phyloP scores from a whole-genome alignment of 176 grass and related monocot genomes.

The Tuctoria greenei region DNA sequence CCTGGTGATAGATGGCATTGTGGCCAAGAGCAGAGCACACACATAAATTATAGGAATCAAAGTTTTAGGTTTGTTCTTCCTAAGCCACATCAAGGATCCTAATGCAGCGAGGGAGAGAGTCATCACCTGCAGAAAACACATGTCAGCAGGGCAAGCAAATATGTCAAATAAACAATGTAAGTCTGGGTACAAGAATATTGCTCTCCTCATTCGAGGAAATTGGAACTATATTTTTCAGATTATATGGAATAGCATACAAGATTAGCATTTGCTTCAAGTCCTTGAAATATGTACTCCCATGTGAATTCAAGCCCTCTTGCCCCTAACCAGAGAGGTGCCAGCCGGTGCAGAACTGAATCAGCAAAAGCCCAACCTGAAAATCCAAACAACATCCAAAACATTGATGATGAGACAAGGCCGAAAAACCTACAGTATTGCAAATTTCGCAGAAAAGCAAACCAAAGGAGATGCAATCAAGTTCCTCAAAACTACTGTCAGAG shows the following conservation, averaged over 20 bases:
- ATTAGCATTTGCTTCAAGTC: slow-evolving; percentile 87
- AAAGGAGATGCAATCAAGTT: slow-evolving; percentile 5
- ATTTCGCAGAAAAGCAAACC: slow-evolving; percentile 1
- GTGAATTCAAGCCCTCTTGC: slow-evolving; percentile 94
- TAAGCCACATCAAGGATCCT: slow-evolving; percentile 98
- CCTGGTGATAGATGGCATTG: slow-evolving; percentile 98
- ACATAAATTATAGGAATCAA: slow-evolving; percentile 93
- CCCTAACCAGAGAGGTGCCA: slow-evolving; percentile 72
- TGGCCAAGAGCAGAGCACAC: slow-evolving; percentile 86
- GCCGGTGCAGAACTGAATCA: slow-evolving; percentile 49
- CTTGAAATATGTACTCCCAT: slow-evolving; percentile 95
- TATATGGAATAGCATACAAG: slow-evolving; percentile 53
- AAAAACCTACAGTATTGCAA: not conserved
- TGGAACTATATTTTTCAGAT: slow-evolving; percentile 25
- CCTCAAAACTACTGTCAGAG: not conserved
- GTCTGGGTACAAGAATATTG: not conserved
- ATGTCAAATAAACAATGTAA: slow-evolving; percentile 18
- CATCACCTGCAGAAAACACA: slow-evolving; percentile 58
- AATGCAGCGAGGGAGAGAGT: slow-evolving; percentile 87
- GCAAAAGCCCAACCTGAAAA: slow-evolving; percentile 96
- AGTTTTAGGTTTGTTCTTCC: slow-evolving; percentile 96
- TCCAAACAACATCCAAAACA: not conserved
- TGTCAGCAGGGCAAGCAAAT: not conserved
- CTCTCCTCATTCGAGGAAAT: slow-evolving; percentile 2
- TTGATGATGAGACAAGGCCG: not conserved